Evolutionary conservation across 371 early-diverging fungal genomes (phyloP), one percentile per base, ranked within the genome.

Genomic region (Circinella minor): DNA sequence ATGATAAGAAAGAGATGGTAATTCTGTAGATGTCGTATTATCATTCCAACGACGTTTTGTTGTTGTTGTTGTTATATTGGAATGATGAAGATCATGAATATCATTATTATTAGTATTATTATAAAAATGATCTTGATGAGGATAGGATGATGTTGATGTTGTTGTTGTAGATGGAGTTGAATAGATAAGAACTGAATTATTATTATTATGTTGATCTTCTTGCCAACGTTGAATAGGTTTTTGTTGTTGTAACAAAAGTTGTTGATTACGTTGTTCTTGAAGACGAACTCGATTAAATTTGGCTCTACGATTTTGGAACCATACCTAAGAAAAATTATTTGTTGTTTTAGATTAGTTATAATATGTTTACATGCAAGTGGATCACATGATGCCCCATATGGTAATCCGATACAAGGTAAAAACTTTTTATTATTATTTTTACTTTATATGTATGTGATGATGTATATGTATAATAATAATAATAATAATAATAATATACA

Each of bases 241-340:
- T 39, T 57, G 57, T 20, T 66, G 71, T 36, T 65, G 61, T 51
- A 63, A 34, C 39, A 68, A 46, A 36, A 68, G 65, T 61, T 71
- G 70, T 13, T 61, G 66, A 37, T 66, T 43, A 14, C 67, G 65
- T 39, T 81, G 74, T 66, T 65, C 68, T 65, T 72, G 74, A 18
- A 71, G 66, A 11, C 71, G 71, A 17, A 61, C 66, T 55, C 79
- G 72, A 69, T 81, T 81, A n/a, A 74, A 64, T 63, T 74, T 77
- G 47, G 77, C 77, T 36, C 77, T 71, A 43, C 77, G 71, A 61
- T 77, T 77, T 70, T 77, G 77, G 65, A 77, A 77, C 77, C 77
- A 77, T 27, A 77, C 77, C 77, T 76, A 39, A 9, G 36, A 2
- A 48, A n/a, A n/a, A n/a, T n/a, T 11, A 36, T 47, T 61, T 36